Evolutionary conservation across 148 eudicot species (phyloP).

Genomic region (Rhododendron williamsianum): DNA sequence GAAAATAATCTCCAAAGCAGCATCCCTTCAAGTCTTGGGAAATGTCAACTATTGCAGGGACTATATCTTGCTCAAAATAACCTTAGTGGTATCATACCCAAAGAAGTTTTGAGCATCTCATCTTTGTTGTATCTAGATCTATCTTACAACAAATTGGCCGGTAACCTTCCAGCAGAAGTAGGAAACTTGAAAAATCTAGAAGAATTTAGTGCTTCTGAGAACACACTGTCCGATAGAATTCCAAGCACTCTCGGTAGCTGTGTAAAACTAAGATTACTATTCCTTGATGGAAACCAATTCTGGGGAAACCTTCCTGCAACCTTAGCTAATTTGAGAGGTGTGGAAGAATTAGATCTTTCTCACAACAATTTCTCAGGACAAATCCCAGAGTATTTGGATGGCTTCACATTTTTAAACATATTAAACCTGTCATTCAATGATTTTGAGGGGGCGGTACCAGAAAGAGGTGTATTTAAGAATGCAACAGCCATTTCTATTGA

Average conservation of each 20-base stretch:
- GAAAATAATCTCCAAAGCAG: not conserved
- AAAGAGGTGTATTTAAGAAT: not conserved
- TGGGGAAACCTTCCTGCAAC: not conserved
- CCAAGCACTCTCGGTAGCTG: not conserved
- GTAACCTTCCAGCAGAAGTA: not conserved
- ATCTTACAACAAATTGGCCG: not conserved
- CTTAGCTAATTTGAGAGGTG: conserved; percentile 2
- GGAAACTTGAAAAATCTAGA: not conserved
- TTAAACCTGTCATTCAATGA: conserved; percentile 1
- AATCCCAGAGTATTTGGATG: not conserved
- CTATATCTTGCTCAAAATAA: not conserved
- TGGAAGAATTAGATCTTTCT: not conserved
- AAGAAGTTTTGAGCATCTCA: not conserved
- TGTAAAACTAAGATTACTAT: fast-evolving
- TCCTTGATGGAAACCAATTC: not conserved
- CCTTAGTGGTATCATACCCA: not conserved
- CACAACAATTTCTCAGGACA: not conserved
- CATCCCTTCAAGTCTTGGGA: not conserved
- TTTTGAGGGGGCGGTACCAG: not conserved
- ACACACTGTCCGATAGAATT: not conserved
- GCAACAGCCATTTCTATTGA: too few relatives aligned
- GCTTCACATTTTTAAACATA: not conserved
- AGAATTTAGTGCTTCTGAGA: not conserved
- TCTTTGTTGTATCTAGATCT: fast-evolving
- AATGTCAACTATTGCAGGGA: not conserved